A percentile compares a stretch with the other conserved stretches of the same genome.
These are phyloP conservation scores for Pachysolen tannophilus DNA, from an alignment of 805 yeast genomes.

Conservation along the genomic window DNA sequence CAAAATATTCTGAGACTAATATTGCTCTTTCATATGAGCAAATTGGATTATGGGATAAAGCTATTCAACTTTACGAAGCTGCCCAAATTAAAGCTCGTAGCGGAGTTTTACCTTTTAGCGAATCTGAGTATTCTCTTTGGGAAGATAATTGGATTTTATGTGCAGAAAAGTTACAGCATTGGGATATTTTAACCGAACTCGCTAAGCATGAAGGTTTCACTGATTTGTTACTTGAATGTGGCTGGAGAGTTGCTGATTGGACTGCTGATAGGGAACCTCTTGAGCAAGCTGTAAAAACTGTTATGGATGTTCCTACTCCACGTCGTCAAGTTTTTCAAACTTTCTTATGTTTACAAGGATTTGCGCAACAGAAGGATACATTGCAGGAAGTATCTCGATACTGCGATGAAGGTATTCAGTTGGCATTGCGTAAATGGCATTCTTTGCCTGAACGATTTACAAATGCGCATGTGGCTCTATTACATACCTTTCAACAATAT, in stretches of 20 bases:
- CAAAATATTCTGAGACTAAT: slow-evolving; percentile 88
- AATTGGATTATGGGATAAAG: slow-evolving; percentile 90
- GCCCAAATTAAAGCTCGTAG: slow-evolving; percentile 96
- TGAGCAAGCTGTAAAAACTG: slow-evolving; percentile 89
- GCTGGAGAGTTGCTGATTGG: slow-evolving; percentile 99
- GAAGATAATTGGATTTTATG: slow-evolving; percentile 98
- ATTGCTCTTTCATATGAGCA: slow-evolving; percentile 93
- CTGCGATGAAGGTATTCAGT: slow-evolving; percentile 95
- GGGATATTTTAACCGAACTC: slow-evolving; percentile 94
- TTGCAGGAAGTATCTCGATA: slow-evolving; percentile 75
- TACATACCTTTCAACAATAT: slow-evolving; percentile 94
- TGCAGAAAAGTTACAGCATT: slow-evolving; percentile 94
- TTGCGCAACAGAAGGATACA: slow-evolving; percentile 83
- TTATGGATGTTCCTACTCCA: slow-evolving; percentile 98
- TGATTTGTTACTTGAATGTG: slow-evolving; percentile 92
- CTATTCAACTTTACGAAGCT: slow-evolving; percentile 86
- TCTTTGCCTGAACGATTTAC: slow-evolving; percentile 69
- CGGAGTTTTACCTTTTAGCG: slow-evolving; percentile 92
- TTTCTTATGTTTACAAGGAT: slow-evolving; percentile 85
- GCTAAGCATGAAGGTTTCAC: slow-evolving; percentile 98
- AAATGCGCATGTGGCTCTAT: slow-evolving; percentile 78
- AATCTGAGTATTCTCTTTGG: slow-evolving; percentile 93
- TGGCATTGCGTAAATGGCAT: slow-evolving; percentile 89
- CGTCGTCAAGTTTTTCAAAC: slow-evolving; percentile 94
- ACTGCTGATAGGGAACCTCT: slow-evolving; percentile 88